A percentile compares a stretch with the other conserved stretches of the same genome.
phyloP scores from a whole-genome alignment of 2,329 filamentous ascomycete species.

The Beauveria caledonica region DNA sequence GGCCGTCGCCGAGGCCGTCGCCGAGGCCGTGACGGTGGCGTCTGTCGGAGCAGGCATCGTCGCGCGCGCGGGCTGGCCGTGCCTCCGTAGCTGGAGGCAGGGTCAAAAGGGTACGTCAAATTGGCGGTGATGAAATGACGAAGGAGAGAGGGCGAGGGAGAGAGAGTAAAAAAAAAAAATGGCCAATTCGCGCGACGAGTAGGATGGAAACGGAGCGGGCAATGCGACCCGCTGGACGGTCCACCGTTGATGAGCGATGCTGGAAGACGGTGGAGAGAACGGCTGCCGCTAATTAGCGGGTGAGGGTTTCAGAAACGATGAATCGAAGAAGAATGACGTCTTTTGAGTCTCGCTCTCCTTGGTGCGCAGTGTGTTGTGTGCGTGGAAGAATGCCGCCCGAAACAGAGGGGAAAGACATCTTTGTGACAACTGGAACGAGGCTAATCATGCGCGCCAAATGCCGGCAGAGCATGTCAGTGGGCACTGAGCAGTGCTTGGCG shows the following conservation, averaged over 20 bases:
- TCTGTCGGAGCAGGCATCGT: neutral
- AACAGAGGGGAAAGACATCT: neutral
- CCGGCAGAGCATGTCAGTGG: no score
- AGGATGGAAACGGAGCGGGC: neutral
- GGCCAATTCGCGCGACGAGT: neutral
- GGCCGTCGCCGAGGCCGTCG: neutral
- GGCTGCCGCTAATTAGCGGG: neutral
- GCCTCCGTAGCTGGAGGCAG: neutral
- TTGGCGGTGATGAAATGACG: neutral
- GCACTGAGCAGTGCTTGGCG: constrained; percentile 2
- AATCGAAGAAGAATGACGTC: neutral
- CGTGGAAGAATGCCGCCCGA: neutral
- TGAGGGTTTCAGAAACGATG: neutral
- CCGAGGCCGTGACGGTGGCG: neutral
- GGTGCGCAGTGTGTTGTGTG: no score
- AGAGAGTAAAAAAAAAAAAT: neutral
- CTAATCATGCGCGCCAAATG: neutral
- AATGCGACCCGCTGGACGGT: constrained; percentile 2
- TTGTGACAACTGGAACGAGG: neutral
- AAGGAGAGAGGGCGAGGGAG: neutral
- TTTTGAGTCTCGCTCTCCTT: no score
- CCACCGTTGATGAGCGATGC: neutral
- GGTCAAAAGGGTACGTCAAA: neutral
- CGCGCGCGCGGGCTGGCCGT: neutral
- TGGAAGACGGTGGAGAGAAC: neutral